These are phyloP conservation scores for Mycena metata DNA, from an alignment of 768 basidiomycete species.

Conservation along the genomic window DNA sequence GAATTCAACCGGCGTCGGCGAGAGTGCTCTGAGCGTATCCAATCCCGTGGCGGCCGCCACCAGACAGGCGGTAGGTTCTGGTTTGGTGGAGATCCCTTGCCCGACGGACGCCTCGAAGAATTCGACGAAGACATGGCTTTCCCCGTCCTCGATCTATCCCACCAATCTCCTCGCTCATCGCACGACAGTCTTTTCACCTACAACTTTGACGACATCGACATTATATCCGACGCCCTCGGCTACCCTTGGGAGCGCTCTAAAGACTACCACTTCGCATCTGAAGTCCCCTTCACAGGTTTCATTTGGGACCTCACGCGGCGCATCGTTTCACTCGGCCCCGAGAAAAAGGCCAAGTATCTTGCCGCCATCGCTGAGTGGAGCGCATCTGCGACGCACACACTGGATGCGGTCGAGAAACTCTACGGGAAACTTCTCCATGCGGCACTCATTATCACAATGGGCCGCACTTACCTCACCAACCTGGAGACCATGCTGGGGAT, in stretches of 20 bases:
- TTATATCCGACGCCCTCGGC: slow-evolving; percentile 36
- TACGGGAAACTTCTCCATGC: slow-evolving; percentile 58
- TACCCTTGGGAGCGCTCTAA: slow-evolving; percentile 40
- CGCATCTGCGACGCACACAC: slow-evolving; percentile 40
- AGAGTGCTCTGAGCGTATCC: not conserved
- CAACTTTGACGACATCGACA: slow-evolving; percentile 41
- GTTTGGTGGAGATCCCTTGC: slow-evolving; percentile 14
- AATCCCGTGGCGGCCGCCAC: slow-evolving; percentile 3
- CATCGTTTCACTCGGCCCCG: not conserved
- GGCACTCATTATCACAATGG: slow-evolving; percentile 43
- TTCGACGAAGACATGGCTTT: slow-evolving; percentile 35
- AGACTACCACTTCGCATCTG: slow-evolving; percentile 29
- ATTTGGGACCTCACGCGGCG: slow-evolving; percentile 36
- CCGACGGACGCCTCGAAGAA: slow-evolving; percentile 28
- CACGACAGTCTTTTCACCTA: slow-evolving; percentile 28
- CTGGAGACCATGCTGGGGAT: slow-evolving; percentile 53
- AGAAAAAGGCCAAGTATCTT: slow-evolving; percentile 25
- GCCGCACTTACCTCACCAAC: slow-evolving; percentile 55
- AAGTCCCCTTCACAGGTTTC: slow-evolving; percentile 40
- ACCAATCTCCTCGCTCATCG: slow-evolving; percentile 17
- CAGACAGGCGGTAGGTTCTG: slow-evolving; percentile 31
- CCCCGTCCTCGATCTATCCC: slow-evolving; percentile 37
- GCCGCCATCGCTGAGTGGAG: slow-evolving; percentile 1
- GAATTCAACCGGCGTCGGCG: slow-evolving; percentile 12
- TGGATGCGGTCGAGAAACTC: slow-evolving; percentile 49